phyloP scores from a whole-genome alignment of 1,139 yeast species.

The Nakaseomyces bracarensis region DNA sequence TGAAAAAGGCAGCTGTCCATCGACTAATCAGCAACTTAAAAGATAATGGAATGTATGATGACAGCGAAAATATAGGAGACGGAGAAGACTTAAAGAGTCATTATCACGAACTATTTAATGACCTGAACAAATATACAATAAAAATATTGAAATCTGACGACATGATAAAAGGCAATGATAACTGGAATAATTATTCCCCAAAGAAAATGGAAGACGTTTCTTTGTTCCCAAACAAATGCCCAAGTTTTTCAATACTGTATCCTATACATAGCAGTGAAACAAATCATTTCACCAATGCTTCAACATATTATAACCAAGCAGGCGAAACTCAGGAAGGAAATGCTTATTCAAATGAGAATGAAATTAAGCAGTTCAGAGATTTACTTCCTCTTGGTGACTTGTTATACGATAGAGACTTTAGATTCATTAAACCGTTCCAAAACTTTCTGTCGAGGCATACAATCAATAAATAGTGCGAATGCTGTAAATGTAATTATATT shows the following conservation, averaged over 20 bases:
- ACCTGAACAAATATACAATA: background rate
- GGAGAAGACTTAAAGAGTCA: background rate
- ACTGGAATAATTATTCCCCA: background rate
- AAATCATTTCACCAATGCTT: background rate
- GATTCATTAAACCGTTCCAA: constrained; percentile 11
- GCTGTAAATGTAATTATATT: constrained; percentile 1
- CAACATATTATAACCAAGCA: background rate
- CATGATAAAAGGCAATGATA: background rate
- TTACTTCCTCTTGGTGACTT: constrained; percentile 14
- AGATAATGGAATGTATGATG: background rate
- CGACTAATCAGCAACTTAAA: constrained; percentile 9
- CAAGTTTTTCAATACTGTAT: constrained; percentile 6
- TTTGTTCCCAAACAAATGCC: constrained; percentile 4
- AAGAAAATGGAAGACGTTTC: constrained; percentile 2
- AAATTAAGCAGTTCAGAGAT: constrained; percentile 5
- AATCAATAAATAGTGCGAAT: constrained; percentile 3
- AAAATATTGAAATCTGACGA: constrained; percentile 4
- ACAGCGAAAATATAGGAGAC: constrained; percentile 1
- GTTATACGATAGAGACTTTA: constrained; percentile 18
- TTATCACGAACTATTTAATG: constrained; percentile 2
- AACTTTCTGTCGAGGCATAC: constrained; percentile 4
- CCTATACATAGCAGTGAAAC: constrained; percentile 8
- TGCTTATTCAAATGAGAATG: background rate
- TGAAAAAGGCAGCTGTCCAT: constrained; percentile 16
- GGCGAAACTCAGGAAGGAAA: background rate